A percentile compares a stretch with the other conserved stretches of the same genome.
phyloP scores from a whole-genome alignment of 768 basidiomycete genomes.

The Boletellus ananiceps region DNA sequence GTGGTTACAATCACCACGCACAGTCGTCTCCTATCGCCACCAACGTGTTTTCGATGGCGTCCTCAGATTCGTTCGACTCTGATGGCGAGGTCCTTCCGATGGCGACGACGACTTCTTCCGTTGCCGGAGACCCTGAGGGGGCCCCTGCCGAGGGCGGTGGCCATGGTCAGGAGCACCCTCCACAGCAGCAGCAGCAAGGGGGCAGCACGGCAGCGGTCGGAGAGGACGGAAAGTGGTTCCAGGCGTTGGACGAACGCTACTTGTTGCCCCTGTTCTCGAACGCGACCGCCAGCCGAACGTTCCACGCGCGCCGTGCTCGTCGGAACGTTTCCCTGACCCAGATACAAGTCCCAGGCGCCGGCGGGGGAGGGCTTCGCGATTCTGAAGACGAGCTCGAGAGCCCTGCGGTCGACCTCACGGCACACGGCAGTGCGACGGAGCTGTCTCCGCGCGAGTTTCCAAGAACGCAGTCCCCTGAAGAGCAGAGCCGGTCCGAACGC shows the following conservation, averaged over 20 bases:
- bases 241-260: conserved; percentile 90
- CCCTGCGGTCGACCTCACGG: conserved; percentile 44
- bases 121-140: conserved; percentile 17
- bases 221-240: conserved; percentile 94
- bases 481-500: conserved; percentile 57
- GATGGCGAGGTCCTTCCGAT: conserved; percentile 78
- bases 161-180: background rate
- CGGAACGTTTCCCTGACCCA: conserved; percentile 35
- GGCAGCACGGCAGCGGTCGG: conserved; percentile 24
- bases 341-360: conserved; percentile 6
- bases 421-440: background rate
- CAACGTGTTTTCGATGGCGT: conserved; percentile 60
- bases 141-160: conserved; percentile 2
- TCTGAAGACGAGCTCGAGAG: conserved; percentile 39
- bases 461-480: conserved; percentile 30
- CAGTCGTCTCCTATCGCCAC: conserved; percentile 18
- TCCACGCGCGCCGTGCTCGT: conserved; percentile 72
- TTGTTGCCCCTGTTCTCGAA: conserved; percentile 90
- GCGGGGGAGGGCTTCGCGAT: conserved; percentile 30
- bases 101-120: conserved; percentile 42
- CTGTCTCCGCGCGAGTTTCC: conserved; percentile 15
- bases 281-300: conserved; percentile 81
- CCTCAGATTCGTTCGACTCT: conserved; percentile 74
- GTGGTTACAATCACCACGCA: conserved; percentile 61
- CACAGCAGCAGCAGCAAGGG: no score